phyloP scores from a whole-genome alignment of 2,329 filamentous ascomycete species.

The Aspergillus quadricinctus region DNA sequence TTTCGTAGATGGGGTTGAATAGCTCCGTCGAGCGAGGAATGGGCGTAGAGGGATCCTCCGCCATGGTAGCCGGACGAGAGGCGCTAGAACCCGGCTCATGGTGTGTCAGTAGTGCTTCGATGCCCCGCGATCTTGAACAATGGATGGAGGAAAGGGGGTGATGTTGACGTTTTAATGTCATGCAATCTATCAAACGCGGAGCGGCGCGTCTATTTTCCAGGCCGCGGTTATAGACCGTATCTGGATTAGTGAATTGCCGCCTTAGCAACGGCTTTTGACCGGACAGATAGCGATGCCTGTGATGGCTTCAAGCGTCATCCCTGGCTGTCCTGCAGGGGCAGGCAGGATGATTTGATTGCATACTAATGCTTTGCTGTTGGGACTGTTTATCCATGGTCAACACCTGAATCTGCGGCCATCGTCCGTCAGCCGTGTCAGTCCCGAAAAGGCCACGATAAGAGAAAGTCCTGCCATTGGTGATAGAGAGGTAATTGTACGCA shows the following conservation, averaged over 20 bases:
- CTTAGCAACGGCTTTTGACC: background rate
- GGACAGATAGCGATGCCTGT: too few relatives aligned
- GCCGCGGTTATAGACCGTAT: background rate
- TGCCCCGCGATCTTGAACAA: background rate
- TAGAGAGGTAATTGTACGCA: background rate
- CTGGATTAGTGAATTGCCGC: background rate
- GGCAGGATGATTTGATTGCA: too few relatives aligned
- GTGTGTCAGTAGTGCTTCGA: background rate
- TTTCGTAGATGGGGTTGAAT: background rate
- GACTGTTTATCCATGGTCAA: too few relatives aligned
- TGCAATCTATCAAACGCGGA: background rate
- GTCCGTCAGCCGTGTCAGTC: too few relatives aligned
- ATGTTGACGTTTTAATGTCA: background rate
- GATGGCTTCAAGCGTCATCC: too few relatives aligned
- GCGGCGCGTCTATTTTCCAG: background rate
- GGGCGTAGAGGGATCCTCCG: background rate
- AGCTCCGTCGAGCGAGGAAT: background rate
- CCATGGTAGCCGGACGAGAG: background rate
- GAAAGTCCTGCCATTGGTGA: background rate
- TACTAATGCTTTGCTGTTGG: too few relatives aligned
- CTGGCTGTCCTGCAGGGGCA: too few relatives aligned
- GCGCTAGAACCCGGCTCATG: background rate
- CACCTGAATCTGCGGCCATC: too few relatives aligned
- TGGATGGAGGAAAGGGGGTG: background rate
- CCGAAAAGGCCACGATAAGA: too few relatives aligned